phyloP scores from a whole-genome alignment of 2,329 filamentous ascomycete genomes.

The Periconia sp. region DNA sequence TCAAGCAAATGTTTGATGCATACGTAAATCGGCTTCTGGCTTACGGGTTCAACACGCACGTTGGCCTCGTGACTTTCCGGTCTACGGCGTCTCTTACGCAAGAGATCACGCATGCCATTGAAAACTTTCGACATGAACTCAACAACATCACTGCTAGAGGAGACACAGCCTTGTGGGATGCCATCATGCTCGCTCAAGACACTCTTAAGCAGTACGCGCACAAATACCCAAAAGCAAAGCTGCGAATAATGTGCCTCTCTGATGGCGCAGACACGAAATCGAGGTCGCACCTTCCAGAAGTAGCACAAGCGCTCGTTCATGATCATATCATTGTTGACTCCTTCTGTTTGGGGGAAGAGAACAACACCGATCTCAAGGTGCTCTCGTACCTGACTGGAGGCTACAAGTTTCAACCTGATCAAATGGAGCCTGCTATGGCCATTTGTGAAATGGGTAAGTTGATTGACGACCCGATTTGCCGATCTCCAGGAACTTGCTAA shows the following conservation, averaged over 20 bases:
- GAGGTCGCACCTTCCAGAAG: slow-evolving; percentile 15
- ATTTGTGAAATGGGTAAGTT: slow-evolving; percentile 49
- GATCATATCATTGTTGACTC: slow-evolving; percentile 39
- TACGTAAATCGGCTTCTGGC: slow-evolving; percentile 47
- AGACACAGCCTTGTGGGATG: slow-evolving; percentile 47
- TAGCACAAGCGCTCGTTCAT: slow-evolving; percentile 28
- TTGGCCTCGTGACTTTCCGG: slow-evolving; percentile 44
- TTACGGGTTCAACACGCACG: slow-evolving; percentile 44
- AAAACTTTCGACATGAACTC: slow-evolving; percentile 45
- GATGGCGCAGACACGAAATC: slow-evolving; percentile 47
- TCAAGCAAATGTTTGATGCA: slow-evolving; percentile 43
- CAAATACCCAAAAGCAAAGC: slow-evolving; percentile 41
- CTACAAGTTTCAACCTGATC: slow-evolving; percentile 45
- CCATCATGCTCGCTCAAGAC: slow-evolving; percentile 39
- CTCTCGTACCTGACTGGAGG: slow-evolving; percentile 41
- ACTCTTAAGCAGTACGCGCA: slow-evolving; percentile 34
- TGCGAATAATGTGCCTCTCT: slow-evolving; percentile 46
- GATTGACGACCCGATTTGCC: too few species aligned
- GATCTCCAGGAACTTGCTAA: too few species aligned
- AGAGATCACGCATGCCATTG: slow-evolving; percentile 39
- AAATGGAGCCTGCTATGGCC: slow-evolving; percentile 41
- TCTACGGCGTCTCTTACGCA: slow-evolving; percentile 31
- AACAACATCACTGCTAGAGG: slow-evolving; percentile 34
- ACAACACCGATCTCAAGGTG: slow-evolving; percentile 32
- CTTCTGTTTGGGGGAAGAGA: slow-evolving; percentile 32